These are phyloP conservation scores for Plasmodium adleri DNA, from an alignment of 169 alveolate species.

Conservation along the genomic window DNA sequence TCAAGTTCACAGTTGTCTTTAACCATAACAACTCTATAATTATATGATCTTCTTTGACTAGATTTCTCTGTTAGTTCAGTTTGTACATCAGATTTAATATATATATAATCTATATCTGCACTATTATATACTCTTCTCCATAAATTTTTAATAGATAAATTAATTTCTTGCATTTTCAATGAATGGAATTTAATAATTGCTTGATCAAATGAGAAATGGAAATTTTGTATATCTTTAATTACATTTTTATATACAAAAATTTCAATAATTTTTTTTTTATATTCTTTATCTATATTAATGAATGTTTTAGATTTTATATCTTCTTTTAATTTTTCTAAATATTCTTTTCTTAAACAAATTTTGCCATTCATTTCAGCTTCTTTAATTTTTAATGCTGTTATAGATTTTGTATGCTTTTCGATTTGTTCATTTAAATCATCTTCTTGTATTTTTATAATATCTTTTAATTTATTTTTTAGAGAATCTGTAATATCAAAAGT, in stretches of 20 bases:
- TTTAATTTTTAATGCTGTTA: constrained; percentile 52
- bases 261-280: constrained; percentile 55
- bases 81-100: constrained; percentile 35
- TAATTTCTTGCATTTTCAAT: constrained; percentile 95
- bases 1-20: constrained; percentile 90
- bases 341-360: constrained; percentile 42
- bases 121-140: constrained; percentile 98
- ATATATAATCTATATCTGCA: constrained; percentile 94
- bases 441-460: constrained; percentile 7
- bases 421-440: constrained; percentile 40
- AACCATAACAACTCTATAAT: constrained; percentile 91
- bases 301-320: constrained; percentile 75
- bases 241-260: constrained; percentile 73
- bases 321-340: constrained; percentile 68
- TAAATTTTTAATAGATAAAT: constrained; percentile 93
- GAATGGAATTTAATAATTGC: constrained; percentile 82
- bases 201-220: constrained; percentile 79
- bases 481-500: constrained; percentile 10
- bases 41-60: constrained; percentile 79
- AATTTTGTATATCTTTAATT: constrained; percentile 34
- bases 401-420: constrained; percentile 20
- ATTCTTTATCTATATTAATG: constrained; percentile 68
- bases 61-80: constrained; percentile 34
- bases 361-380: constrained; percentile 76
- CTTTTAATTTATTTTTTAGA: constrained; percentile 13